These are phyloP conservation scores for Halophytophthora polymorphica DNA, from an alignment of 352 stramenopile genomes.

Conservation along the genomic window DNA sequence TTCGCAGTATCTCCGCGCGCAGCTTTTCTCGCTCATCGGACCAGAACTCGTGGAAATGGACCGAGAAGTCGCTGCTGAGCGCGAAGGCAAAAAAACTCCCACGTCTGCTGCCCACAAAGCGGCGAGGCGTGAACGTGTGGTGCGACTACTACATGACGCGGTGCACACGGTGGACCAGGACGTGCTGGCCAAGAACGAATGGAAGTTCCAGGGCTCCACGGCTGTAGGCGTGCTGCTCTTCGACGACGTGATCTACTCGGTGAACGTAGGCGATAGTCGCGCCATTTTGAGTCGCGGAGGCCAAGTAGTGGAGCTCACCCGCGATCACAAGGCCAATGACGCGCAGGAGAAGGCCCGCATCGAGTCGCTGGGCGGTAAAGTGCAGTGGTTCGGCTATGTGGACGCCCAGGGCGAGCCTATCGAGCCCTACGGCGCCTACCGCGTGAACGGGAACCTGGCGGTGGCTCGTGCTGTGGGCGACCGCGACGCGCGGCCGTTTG, in stretches of 20 bases:
- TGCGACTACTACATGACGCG: slow-evolving; percentile 34
- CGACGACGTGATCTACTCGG: slow-evolving; percentile 71
- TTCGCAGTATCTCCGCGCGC: slow-evolving; percentile 59
- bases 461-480: slow-evolving; percentile 91
- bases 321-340: slow-evolving; percentile 90
- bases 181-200: slow-evolving; percentile 63
- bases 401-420: slow-evolving; percentile 83
- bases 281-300: slow-evolving; percentile 89
- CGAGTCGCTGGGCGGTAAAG: slow-evolving; percentile 72
- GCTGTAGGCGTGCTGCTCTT: slow-evolving; percentile 68
- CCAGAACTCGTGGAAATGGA: slow-evolving; percentile 47
- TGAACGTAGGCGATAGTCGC: slow-evolving; percentile 95
- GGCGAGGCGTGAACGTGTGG: slow-evolving; percentile 31
- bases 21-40: slow-evolving; percentile 55
- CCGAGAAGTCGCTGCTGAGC: slow-evolving; percentile 39
- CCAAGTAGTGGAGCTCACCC: slow-evolving; percentile 69
- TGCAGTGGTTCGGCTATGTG: slow-evolving; percentile 90
- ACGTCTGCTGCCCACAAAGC: slow-evolving; percentile 18
- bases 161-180: slow-evolving; percentile 59
- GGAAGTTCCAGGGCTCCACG: slow-evolving; percentile 79
- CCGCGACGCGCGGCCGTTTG: slow-evolving; percentile 81
- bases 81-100: slow-evolving; percentile 27
- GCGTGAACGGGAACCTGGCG: slow-evolving; percentile 91
- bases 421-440: slow-evolving; percentile 88
- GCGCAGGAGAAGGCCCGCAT: slow-evolving; percentile 68